A percentile compares a stretch with the other conserved stretches of the same genome.
Evolutionary conservation across 1,284 basidiomycete genomes (phyloP).

Genomic region (Vanrija sp.): DNA sequence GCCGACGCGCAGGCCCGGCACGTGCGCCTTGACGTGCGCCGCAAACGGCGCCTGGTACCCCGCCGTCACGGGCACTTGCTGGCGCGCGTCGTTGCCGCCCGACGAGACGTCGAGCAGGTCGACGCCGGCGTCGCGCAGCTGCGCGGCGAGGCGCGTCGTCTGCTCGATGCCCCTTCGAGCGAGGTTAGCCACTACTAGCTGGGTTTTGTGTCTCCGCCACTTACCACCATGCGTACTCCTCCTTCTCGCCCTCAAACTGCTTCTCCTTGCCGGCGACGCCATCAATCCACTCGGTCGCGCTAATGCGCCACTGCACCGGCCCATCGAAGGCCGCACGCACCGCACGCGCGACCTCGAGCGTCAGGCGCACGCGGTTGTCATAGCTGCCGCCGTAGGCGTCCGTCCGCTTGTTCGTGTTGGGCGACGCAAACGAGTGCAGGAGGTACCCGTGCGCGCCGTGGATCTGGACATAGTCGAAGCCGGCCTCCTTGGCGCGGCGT

Average conservation of each 20-base stretch:
- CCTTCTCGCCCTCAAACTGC: slow-evolving; percentile 52
- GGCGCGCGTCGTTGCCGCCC: slow-evolving; percentile 63
- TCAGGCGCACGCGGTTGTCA: slow-evolving; percentile 67
- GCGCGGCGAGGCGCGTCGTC: slow-evolving; percentile 58
- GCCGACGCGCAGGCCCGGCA: slow-evolving; percentile 58
- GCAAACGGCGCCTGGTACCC: slow-evolving; percentile 72
- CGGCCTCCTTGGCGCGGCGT: slow-evolving; percentile 59
- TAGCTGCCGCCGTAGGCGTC: slow-evolving; percentile 71
- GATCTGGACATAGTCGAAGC: slow-evolving; percentile 78
- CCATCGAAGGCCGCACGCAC: slow-evolving; percentile 62
- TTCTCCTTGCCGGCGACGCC: slow-evolving; percentile 46
- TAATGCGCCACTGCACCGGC: slow-evolving; percentile 71
- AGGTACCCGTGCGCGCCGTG: slow-evolving; percentile 70
- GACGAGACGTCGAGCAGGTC: slow-evolving; percentile 69
- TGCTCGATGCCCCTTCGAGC: slow-evolving; percentile 69
- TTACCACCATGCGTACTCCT: slow-evolving; percentile 49
- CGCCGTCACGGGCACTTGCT: slow-evolving; percentile 57
- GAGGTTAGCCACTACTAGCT: not conserved
- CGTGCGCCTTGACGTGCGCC: slow-evolving; percentile 61
- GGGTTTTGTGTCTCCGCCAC: slow-evolving; percentile 1
- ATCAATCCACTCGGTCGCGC: slow-evolving; percentile 73
- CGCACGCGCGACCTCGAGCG: slow-evolving; percentile 58
- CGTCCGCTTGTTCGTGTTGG: slow-evolving; percentile 64
- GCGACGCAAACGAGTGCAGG: slow-evolving; percentile 62
- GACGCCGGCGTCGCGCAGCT: slow-evolving; percentile 61